A percentile compares a stretch with the other conserved stretches of the same genome.
These are phyloP conservation scores for barrel medic (Medicago truncatula) DNA, from an alignment of 306 rosid genomes.

Conservation along the genomic window MtrunA17r5.0-ANR NC_053044.1:45253001-45253500, in stretches of 20 bases:
- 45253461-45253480: slow-evolving; percentile 97
- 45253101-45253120: slow-evolving; percentile 95
- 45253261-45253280: slow-evolving; percentile 61
- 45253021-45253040: slow-evolving; percentile 31
- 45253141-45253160: slow-evolving; percentile 97
- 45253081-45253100: slow-evolving; percentile 97
- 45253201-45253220: slow-evolving; percentile 94
- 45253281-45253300: slow-evolving; percentile 73
- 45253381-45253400: slow-evolving; percentile 94
- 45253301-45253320: slow-evolving; percentile 86
- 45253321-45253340: slow-evolving; percentile 84
- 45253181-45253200: slow-evolving; percentile 98
- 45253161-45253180: slow-evolving; percentile 99
- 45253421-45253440: slow-evolving; percentile 83
- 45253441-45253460: slow-evolving; percentile 99
- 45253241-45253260: slow-evolving; percentile 59
- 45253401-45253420: slow-evolving; percentile 97
- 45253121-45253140: slow-evolving; percentile 95
- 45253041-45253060: slow-evolving; percentile 36
- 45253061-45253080: slow-evolving; percentile 75
- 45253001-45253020: slow-evolving; percentile 18
- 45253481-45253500: slow-evolving; percentile 93
- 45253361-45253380: slow-evolving; percentile 94
- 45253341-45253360: slow-evolving; percentile 97
- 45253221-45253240: slow-evolving; percentile 92